Percentiles rank a stretch among this genome's conserved stretches.
phyloP scores from a whole-genome alignment of 2,329 filamentous ascomycete species.

The Raffaelea albimanens region DNA sequence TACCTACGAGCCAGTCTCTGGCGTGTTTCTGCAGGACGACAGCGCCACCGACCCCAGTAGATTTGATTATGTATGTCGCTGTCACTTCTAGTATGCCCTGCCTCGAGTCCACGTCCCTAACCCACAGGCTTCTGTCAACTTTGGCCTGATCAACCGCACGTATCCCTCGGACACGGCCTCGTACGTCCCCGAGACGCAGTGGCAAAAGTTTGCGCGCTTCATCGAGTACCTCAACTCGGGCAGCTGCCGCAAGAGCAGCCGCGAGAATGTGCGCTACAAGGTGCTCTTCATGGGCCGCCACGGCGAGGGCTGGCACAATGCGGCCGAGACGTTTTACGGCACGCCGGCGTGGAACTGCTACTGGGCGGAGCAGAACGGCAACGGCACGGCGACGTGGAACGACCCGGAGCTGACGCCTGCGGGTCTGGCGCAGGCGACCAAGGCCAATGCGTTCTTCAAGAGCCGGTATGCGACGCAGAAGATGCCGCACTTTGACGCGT shows the following conservation, averaged over 20 bases:
- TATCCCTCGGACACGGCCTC: background rate
- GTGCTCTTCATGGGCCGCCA: constrained; percentile 61
- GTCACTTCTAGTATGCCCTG: no score
- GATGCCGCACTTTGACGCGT: constrained; percentile 52
- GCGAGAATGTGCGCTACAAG: constrained; percentile 37
- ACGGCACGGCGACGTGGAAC: constrained; percentile 52
- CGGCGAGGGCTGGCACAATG: constrained; percentile 57
- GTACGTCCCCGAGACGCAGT: background rate
- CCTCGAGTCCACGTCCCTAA: no score
- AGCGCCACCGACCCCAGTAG: background rate
- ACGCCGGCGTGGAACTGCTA: constrained; percentile 62
- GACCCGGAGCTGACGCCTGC: constrained; percentile 52
- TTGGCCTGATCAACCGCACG: background rate
- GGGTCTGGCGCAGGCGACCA: constrained; percentile 47
- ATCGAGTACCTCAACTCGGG: background rate
- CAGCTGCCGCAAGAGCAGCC: background rate
- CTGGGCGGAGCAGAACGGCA: constrained; percentile 56
- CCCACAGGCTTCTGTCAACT: background rate
- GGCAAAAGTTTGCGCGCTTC: background rate
- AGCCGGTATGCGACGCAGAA: constrained; percentile 39
- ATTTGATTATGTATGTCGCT: background rate
- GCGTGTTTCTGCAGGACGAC: background rate
- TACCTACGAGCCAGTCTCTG: background rate
- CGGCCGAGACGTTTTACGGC: constrained; percentile 56
- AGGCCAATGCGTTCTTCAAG: constrained; percentile 51